phyloP scores from a whole-genome alignment of 2,329 filamentous ascomycete species.

The Berkeleyomyces basicola region DNA sequence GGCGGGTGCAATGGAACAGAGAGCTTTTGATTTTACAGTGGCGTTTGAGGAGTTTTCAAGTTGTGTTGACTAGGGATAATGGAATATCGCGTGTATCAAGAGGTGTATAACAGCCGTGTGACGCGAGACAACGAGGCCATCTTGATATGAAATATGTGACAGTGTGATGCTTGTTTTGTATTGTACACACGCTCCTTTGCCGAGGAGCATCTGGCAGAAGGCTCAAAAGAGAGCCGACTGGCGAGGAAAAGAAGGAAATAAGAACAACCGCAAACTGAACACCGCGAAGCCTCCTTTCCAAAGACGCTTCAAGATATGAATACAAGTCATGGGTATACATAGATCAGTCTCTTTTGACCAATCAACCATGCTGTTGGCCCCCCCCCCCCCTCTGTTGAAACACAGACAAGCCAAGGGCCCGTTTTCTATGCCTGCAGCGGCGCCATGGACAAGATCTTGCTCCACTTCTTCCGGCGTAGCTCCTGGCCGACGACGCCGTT shows the following conservation, averaged over 20 bases:
- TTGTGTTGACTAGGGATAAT: not conserved
- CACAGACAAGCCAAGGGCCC: not conserved
- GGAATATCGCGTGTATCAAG: not conserved
- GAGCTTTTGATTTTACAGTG: not conserved
- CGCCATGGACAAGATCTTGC: slow-evolving; percentile 91
- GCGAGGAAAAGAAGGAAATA: not conserved
- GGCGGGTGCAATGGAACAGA: not conserved
- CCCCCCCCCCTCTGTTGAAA: not conserved
- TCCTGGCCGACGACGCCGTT: slow-evolving; percentile 85
- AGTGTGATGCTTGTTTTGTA: not conserved
- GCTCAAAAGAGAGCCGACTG: not conserved
- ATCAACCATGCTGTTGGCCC: not conserved
- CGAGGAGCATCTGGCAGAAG: not conserved
- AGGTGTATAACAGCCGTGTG: too few species aligned
- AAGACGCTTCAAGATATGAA: not conserved
- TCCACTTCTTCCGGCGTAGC: slow-evolving; percentile 86
- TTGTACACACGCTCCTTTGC: not conserved
- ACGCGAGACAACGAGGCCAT: too few species aligned
- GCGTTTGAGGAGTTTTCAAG: slow-evolving; percentile 4
- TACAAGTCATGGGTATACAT: not conserved
- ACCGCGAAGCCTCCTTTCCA: not conserved
- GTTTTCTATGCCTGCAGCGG: slow-evolving; percentile 42
- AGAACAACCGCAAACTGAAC: not conserved
- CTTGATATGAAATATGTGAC: too few species aligned
- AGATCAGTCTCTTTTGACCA: not conserved